Base-by-base conservation (phyloP, 352 stramenopile species). In the Phytophthora aleatoria region DNA sequence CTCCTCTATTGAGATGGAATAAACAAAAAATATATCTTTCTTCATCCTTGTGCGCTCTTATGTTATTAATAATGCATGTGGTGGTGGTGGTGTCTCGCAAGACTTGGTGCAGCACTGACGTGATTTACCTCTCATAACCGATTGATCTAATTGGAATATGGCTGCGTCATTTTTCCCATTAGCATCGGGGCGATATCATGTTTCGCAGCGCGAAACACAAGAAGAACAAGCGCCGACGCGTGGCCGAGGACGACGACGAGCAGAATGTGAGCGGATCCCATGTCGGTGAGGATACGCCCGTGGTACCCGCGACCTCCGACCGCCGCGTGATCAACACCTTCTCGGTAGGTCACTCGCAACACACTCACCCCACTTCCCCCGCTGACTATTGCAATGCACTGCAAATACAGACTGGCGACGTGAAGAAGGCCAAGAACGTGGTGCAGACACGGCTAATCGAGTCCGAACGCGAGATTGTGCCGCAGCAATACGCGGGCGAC, bases 401-500 rank as follows among this genome's bases (percentile, higher is more conserved):
- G 30, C 44, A 33, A 47, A 9, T 20, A 2, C 16, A 92, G 81
- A 91, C 81, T 56, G 77, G 78, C 13, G 44, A 64, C 4, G 64
- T 53, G 10, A 92, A 91, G 75, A 79, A 77, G 30, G 56, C 59
- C 47, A 83, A 85, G 55, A 91, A 91, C 49, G 67, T 86, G 44
- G 69, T 94, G 28, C 71, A 91, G 51, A 74, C 68, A 16, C 74
- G 53, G 30, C 69, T 83, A 27, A 75, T 93, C 64, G 77, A 87
- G 61, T 94, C 86, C 2, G 77, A 80, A 63, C 86, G 86, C 30
- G 76, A 94, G 64, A 78, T 92, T 44, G 84, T 93, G 15, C 86
- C 82, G 24, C 81, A 93, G 54, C 66, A 86, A 43, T 94, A 93
- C 69, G 86, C 86, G 26, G 86, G 86, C 12, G 86, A 92, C 45